Base-by-base conservation (phyloP, 176 grass and related monocot species). In the Eleusine coracana region DNA sequence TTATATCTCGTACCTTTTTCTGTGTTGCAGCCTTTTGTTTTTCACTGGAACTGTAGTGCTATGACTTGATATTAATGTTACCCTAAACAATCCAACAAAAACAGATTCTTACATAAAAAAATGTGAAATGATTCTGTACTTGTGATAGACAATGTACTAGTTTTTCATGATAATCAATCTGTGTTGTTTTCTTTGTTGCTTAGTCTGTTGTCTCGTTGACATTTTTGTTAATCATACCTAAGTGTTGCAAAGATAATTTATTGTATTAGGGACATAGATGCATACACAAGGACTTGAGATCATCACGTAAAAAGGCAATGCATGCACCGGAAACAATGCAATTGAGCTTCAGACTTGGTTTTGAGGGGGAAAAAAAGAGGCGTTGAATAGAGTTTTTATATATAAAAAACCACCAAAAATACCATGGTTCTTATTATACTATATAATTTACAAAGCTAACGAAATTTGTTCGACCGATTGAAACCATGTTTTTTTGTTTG, bases 61-160 rank as follows among this genome's bases (percentile, higher is more conserved):
- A 40, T 65, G 70, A 62, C 50, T 66, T 89, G 38, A 15, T 84
- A 56, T 16, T 29, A 68, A 50, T 51, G 48, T 60, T 56, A 62
- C 73, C 45, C 20, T 59, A 25, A 51, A 70, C 20, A 58, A 56
- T 40, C 29, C 13, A 45, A 49, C 39, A 41, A 37, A n/a, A 41
- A 5, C 54, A 39, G 11, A 14, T 63, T 78, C 62, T 64, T 59
- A 59, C 21, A 59, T 59, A 2, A 59, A 59, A 80, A 54, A 17
- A 49, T 76, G 34, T 1, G n/a, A 61, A 44, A 38, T 81, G 27
- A 27, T 38, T 49, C 42, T 59, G 4, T 12, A 39, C 14, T 17
- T 50, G 39, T 74, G 25, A 3, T n/a, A 38, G 65, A 10, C 29
- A 49, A 36, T 17, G 59, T 76, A 58, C 28, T 68, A 73, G 8